Evolutionary conservation across 2,329 filamentous ascomycete species (phyloP).

Genomic region (Xylaria sp.): DNA sequence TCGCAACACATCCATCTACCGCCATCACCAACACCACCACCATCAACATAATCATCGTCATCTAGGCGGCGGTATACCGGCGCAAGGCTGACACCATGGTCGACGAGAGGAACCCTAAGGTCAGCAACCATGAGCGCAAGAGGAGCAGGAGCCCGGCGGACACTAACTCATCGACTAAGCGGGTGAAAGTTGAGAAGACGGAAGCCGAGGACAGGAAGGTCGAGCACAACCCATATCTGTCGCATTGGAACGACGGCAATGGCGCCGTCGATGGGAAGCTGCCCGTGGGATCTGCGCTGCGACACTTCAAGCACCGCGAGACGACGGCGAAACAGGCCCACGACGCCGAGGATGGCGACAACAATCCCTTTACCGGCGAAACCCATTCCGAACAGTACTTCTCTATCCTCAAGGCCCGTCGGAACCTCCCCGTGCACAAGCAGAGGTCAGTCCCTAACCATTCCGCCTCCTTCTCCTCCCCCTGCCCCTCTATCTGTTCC

Average conservation of each 20-base stretch:
- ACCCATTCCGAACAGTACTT: conserved; percentile 87
- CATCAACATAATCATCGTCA: background rate
- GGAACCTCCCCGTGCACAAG: conserved; percentile 89
- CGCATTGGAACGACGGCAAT: conserved; percentile 80
- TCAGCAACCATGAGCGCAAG: conserved; percentile 44
- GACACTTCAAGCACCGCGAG: conserved; percentile 77
- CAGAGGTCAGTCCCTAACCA: conserved; percentile 71
- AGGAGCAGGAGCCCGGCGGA: conserved; percentile 44
- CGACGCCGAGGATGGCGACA: conserved; percentile 79
- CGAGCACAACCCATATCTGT: conserved; percentile 84
- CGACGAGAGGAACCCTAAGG: conserved; percentile 38
- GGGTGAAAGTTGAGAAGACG: conserved; percentile 46
- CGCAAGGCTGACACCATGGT: conserved; percentile 33
- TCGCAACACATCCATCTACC: background rate
- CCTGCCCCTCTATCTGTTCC: background rate
- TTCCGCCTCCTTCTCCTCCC: background rate
- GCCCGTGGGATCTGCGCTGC: conserved; percentile 62
- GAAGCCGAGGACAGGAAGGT: conserved; percentile 44
- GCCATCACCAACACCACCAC: background rate
- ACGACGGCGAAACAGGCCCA: conserved; percentile 82
- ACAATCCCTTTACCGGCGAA: conserved; percentile 86
- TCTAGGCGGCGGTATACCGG: background rate
- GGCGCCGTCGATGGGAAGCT: conserved; percentile 52
- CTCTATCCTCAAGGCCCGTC: conserved; percentile 83
- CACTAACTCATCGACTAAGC: conserved; percentile 44